Evolutionary conservation across 2,329 filamentous ascomycete genomes (phyloP), one percentile per base, ranked within the genome.

Genomic region (Monascus ruber): DNA sequence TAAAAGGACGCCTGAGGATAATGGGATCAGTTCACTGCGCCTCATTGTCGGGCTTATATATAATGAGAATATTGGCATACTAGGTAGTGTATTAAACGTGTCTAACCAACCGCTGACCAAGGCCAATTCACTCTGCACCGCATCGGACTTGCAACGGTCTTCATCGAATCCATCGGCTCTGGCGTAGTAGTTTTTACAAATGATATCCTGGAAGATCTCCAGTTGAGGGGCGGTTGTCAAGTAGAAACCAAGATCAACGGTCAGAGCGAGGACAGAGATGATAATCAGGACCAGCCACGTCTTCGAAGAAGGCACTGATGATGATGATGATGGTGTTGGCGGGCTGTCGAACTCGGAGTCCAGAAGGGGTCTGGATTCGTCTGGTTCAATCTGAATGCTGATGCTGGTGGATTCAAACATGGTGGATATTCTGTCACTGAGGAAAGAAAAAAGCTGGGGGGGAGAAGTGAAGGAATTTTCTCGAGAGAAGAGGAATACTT

Each of bases 91-190:
- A 17, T 47, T 47, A 24, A 51, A 45, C 5, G 48, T 54, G 26
- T 52, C 48, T 36, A 56, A 55, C 40, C 52, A 56, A 2, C 56
- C 56, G 9, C 47, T 43, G 4, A 59, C 34, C 8, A 58, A 34
- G 7, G 56, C 56, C 33, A 58, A 34, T 36, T 59, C 55, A 10
- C 44, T 51, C 35, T 59, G 56, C 9, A 59, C 54, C 9, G 40
- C 39, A 24, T 55, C 55, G 5, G 54, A 51, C 47, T 59, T 59
- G 34, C 56, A 59, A 9, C 43, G 47, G 11, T 31, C 17, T 5
- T 37, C 42, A 2, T 17, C 17, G 25, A 45, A 41, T 2, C 24
- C 24, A 5, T 24, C 24, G 1, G 42, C 43, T 33, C 39, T n/a
- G 4, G 41, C 24, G 7, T 47, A 44, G 33, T 53, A 46, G 7